A percentile compares a stretch with the other conserved stretches of the same genome.
Conservation (phyloP, 805 yeast species). For the Starmera caribaea region DNA sequence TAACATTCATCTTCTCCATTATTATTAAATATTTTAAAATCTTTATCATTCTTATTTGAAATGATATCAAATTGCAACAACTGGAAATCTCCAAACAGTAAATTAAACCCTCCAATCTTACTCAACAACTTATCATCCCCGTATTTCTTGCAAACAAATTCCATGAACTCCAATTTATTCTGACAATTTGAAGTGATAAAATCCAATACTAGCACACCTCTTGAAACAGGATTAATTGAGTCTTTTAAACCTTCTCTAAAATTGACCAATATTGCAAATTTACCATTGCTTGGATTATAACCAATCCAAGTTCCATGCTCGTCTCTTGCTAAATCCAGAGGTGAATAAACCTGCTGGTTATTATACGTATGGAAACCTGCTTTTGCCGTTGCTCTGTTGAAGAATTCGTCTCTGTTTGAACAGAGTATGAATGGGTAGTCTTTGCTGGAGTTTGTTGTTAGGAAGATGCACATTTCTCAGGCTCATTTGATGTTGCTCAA, state of each 20-base stretch:
- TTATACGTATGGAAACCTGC: slow-evolving; percentile 33
- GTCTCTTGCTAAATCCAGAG: slow-evolving; percentile 60
- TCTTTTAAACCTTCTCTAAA: slow-evolving; percentile 39
- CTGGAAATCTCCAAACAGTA: slow-evolving; percentile 26
- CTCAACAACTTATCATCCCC: slow-evolving; percentile 10
- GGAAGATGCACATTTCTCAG: slow-evolving; percentile 64
- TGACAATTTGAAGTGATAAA: slow-evolving; percentile 22
- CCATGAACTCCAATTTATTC: slow-evolving; percentile 14
- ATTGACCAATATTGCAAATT: slow-evolving; percentile 68
- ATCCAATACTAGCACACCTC: slow-evolving; percentile 36
- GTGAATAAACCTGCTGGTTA: slow-evolving; percentile 39
- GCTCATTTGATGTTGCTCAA: slow-evolving; percentile 10
- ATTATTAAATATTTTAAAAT: slow-evolving; percentile 20
- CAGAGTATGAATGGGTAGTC: slow-evolving; percentile 66
- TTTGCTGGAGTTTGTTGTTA: slow-evolving; percentile 60
- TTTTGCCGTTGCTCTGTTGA: slow-evolving; percentile 59
- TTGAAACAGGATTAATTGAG: slow-evolving; percentile 22
- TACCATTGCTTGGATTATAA: slow-evolving; percentile 39
- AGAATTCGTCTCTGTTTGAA: slow-evolving; percentile 84
- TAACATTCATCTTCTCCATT: slow-evolving; percentile 19
- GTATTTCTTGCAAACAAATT: slow-evolving; percentile 9
- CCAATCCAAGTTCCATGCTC: slow-evolving; percentile 95
- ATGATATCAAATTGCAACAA: slow-evolving; percentile 22
- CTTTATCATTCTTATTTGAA: slow-evolving; percentile 15
- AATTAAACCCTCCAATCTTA: slow-evolving; percentile 22